These are phyloP conservation scores for Dimargaris cristalligena DNA, from an alignment of 192 early-diverging fungal species.

Conservation along the genomic window DNA sequence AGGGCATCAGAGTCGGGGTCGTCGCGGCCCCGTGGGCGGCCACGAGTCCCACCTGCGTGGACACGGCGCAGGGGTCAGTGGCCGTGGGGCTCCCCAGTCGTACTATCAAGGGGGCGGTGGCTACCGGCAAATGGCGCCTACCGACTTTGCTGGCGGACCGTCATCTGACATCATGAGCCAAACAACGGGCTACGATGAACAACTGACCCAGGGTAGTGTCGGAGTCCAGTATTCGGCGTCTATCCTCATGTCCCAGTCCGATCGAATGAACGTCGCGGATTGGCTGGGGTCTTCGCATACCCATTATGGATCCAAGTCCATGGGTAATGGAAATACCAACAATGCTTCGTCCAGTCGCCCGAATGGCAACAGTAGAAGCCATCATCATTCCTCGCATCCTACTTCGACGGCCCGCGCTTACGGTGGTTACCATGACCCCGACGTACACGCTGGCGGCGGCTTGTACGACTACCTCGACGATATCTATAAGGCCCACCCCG, in stretches of 20 bases:
- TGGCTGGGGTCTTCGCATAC: not conserved
- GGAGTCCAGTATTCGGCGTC: not conserved
- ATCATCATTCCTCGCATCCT: not conserved
- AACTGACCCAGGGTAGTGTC: not conserved
- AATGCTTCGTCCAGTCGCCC: not conserved
- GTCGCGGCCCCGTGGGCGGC: not conserved
- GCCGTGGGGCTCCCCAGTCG: not conserved
- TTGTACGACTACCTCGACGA: not conserved
- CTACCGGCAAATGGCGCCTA: not conserved
- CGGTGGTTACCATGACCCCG: too few species aligned
- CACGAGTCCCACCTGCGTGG: not conserved
- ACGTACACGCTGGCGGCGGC: not conserved
- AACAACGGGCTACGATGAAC: not conserved
- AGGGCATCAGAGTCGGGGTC: too few species aligned
- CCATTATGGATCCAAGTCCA: not conserved
- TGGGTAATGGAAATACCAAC: not conserved
- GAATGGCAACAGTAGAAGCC: not conserved
- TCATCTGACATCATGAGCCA: not conserved
- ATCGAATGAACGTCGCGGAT: not conserved
- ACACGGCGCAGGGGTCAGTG: not conserved
- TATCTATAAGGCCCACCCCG: conserved; percentile 5
- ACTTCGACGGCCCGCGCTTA: too few species aligned
- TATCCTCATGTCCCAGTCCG: conserved; percentile 3
- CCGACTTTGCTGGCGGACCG: not conserved
- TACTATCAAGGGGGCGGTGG: not conserved